Conservation (phyloP, 192 early-diverging fungal species). For the Gryganskiella cystojenkinii region DNA sequence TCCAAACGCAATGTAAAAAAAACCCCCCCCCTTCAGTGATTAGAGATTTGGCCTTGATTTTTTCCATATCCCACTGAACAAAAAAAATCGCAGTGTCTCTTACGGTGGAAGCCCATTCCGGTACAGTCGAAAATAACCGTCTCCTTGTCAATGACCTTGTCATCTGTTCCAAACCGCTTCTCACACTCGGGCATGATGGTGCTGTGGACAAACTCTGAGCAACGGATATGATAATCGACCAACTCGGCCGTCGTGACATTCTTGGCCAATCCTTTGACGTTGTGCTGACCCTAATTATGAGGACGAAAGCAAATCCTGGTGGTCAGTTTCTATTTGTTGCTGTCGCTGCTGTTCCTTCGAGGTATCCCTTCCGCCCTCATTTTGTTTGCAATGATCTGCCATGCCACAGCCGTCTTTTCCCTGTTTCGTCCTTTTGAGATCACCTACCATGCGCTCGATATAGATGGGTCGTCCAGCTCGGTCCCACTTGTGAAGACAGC, state of each 20-base stretch:
- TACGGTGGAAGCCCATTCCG: constrained; percentile 81
- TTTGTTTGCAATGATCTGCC: no score
- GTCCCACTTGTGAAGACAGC: constrained; percentile 88
- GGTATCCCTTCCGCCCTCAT: no score
- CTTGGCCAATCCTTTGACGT: constrained; percentile 72
- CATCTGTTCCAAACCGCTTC: constrained; percentile 64
- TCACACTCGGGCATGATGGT: constrained; percentile 85
- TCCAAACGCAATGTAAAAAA: neutral
- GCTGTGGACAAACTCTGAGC: constrained; percentile 77
- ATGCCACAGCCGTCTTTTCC: neutral
- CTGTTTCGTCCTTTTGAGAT: neutral
- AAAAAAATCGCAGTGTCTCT: constrained; percentile 41
- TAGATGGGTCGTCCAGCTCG: constrained; percentile 91
- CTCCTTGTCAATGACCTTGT: constrained; percentile 77
- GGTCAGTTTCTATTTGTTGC: neutral
- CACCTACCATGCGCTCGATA: constrained; percentile 86
- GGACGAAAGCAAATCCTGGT: neutral
- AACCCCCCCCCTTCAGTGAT: neutral
- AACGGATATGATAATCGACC: constrained; percentile 73
- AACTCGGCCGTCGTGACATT: constrained; percentile 69
- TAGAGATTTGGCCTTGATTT: no score
- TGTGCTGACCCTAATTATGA: constrained; percentile 64
- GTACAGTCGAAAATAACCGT: constrained; percentile 94
- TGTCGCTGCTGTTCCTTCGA: no score
- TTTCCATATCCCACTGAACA: neutral